Percentiles rank a stretch among this genome's conserved stretches.
Evolutionary conservation across 768 basidiomycete genomes (phyloP).

Genomic region (Lentinula guzmanii): DNA sequence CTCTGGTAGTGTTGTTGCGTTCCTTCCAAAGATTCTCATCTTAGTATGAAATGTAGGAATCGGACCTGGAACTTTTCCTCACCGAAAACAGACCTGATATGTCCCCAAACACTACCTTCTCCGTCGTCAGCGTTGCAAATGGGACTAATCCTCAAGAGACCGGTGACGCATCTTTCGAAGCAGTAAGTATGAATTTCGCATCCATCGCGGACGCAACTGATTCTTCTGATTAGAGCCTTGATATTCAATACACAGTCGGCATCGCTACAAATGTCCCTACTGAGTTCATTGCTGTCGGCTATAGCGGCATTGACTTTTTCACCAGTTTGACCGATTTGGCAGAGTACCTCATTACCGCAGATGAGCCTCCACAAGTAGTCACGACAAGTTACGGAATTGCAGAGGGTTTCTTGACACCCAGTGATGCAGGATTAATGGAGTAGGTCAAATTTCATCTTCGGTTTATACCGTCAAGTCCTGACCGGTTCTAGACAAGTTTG

Average conservation of each 20-base stretch:
- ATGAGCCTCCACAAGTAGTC: constrained; percentile 31
- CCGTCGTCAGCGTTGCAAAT: constrained; percentile 18
- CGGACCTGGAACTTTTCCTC: constrained; percentile 18
- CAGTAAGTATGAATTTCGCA: constrained; percentile 12
- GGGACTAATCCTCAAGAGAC: constrained; percentile 20
- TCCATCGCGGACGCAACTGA: not conserved
- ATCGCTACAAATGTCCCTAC: constrained; percentile 20
- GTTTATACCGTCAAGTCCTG: constrained; percentile 14
- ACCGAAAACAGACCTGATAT: constrained; percentile 19
- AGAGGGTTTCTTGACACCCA: constrained; percentile 33
- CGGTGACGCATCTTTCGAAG: constrained; percentile 20
- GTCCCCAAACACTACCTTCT: constrained; percentile 16
- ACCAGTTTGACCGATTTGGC: constrained; percentile 11
- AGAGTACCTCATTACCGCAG: not conserved
- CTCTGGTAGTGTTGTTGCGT: constrained; percentile 8
- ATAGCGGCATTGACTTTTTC: constrained; percentile 6
- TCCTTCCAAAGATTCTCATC: not conserved
- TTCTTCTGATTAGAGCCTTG: constrained; percentile 1
- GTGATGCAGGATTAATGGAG: not conserved
- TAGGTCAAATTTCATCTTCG: not conserved
- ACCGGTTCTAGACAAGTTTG: constrained; percentile 16
- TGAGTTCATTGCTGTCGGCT: constrained; percentile 18
- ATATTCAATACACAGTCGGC: constrained; percentile 22
- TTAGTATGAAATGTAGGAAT: not conserved
- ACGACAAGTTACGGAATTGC: constrained; percentile 40